phyloP scores from a whole-genome alignment of 106 monocot genomes.

The Iris macrosiphon region DNA sequence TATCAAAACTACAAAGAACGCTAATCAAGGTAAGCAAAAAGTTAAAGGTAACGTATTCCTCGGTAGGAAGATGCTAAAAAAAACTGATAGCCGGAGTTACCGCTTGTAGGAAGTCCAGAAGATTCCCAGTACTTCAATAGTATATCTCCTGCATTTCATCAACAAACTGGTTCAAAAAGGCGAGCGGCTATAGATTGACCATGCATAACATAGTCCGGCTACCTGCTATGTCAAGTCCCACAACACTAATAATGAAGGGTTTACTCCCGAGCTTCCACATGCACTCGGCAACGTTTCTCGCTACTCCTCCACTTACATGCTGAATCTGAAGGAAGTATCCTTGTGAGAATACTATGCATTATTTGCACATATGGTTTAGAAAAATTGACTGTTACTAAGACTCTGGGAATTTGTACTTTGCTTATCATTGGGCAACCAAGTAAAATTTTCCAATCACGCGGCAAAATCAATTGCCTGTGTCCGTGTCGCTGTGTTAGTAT shows the following conservation, averaged over 20 bases:
- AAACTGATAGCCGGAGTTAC: too few species aligned
- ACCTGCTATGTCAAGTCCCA: constrained; percentile 85
- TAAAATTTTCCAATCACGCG: neutral
- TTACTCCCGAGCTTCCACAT: constrained; percentile 67
- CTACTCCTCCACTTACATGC: constrained; percentile 74
- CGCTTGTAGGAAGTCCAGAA: constrained; percentile 59
- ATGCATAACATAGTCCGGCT: neutral
- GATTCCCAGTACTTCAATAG: constrained; percentile 68
- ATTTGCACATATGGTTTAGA: too few species aligned
- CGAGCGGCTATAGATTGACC: neutral
- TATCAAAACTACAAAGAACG: too few species aligned
- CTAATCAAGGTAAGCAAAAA: too few species aligned
- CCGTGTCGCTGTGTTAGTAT: too few species aligned
- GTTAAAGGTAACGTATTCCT: too few species aligned
- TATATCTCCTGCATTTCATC: constrained; percentile 32
- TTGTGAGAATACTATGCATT: too few species aligned
- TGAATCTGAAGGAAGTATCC: constrained; percentile 39
- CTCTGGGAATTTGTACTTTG: neutral
- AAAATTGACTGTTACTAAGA: neutral
- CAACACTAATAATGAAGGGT: constrained; percentile 75
- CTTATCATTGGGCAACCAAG: too few species aligned
- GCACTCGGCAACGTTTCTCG: constrained; percentile 89
- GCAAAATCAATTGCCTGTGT: too few species aligned
- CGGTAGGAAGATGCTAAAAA: too few species aligned
- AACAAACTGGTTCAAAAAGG: neutral